These are phyloP conservation scores for Nematodospora anomalae DNA, from an alignment of 1,139 yeast species.

Conservation along the genomic window DNA sequence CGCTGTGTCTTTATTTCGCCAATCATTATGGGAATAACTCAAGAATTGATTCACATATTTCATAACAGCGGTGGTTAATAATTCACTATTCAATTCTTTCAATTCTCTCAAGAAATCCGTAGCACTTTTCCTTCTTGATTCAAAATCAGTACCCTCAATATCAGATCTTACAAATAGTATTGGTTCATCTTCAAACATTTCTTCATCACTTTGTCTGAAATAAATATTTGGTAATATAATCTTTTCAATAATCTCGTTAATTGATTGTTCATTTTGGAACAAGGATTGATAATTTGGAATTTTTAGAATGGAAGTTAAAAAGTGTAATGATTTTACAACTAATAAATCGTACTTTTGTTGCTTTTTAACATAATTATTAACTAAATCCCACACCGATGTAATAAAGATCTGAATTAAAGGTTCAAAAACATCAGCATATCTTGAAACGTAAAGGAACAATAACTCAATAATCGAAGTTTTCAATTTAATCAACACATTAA, in stretches of 20 bases:
- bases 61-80: slow-evolving; percentile 75
- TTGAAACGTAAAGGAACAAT: slow-evolving; percentile 78
- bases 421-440: slow-evolving; percentile 90
- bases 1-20: slow-evolving; percentile 89
- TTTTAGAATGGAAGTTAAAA: slow-evolving; percentile 79
- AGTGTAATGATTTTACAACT: slow-evolving; percentile 77
- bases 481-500: slow-evolving; percentile 69
- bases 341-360: slow-evolving; percentile 82
- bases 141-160: slow-evolving; percentile 91
- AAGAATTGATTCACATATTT: slow-evolving; percentile 73
- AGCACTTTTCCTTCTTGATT: slow-evolving; percentile 87
- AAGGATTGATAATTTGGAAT: slow-evolving; percentile 58
- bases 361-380: slow-evolving; percentile 59
- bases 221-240: slow-evolving; percentile 87
- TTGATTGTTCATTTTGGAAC: slow-evolving; percentile 65
- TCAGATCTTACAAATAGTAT: slow-evolving; percentile 89
- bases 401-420: slow-evolving; percentile 76
- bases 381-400: slow-evolving; percentile 76
- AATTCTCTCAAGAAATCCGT: slow-evolving; percentile 88
- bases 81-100: slow-evolving; percentile 73
- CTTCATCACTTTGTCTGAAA: slow-evolving; percentile 84
- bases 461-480: slow-evolving; percentile 86
- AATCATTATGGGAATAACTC: slow-evolving; percentile 49
- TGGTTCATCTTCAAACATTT: slow-evolving; percentile 95
- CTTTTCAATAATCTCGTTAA: slow-evolving; percentile 76